A percentile compares a stretch with the other conserved stretches of the same genome.
Evolutionary conservation across 2,329 filamentous ascomycete species (phyloP).

Genomic region (Exophiala spinifera): DNA sequence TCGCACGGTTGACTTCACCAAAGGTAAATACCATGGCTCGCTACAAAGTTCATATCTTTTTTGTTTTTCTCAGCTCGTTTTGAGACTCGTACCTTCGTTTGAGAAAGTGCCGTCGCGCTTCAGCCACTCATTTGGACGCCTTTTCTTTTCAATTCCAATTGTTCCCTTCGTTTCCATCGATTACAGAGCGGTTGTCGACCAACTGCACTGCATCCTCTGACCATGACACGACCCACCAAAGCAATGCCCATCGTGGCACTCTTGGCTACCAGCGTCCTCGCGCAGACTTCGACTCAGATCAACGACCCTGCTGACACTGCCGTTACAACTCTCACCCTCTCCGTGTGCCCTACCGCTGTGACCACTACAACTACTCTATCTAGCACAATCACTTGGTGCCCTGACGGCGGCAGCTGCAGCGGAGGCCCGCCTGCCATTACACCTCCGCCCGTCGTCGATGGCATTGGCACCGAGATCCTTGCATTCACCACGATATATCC

Average conservation of each 20-base stretch:
- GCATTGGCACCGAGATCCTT: constrained; percentile 17
- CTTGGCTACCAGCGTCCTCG: constrained; percentile 21
- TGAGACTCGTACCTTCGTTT: constrained; percentile 24
- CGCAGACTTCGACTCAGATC: constrained; percentile 25
- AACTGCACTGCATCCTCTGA: background rate
- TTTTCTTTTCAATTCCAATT: constrained; percentile 8
- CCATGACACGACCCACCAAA: constrained; percentile 20
- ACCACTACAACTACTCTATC: constrained; percentile 28
- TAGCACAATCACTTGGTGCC: constrained; percentile 27
- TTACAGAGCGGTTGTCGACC: background rate
- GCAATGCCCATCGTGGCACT: constrained; percentile 22
- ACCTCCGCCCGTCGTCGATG: constrained; percentile 5
- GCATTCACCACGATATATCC: constrained; percentile 26
- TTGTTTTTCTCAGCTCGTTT: constrained; percentile 12
- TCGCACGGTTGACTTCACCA: constrained; percentile 11
- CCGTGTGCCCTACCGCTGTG: constrained; percentile 26
- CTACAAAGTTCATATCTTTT: constrained; percentile 14
- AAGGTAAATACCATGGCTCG: constrained; percentile 23
- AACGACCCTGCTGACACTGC: constrained; percentile 16
- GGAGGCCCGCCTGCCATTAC: constrained; percentile 23
- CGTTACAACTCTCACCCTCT: constrained; percentile 25
- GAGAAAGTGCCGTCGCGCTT: constrained; percentile 12
- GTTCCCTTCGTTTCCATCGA: constrained; percentile 2
- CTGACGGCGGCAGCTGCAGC: constrained; percentile 16
- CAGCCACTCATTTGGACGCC: constrained; percentile 23